These are phyloP conservation scores for Neurospora sublineolata DNA, from an alignment of 495 filamentous ascomycete species.

Conservation along the genomic window DNA sequence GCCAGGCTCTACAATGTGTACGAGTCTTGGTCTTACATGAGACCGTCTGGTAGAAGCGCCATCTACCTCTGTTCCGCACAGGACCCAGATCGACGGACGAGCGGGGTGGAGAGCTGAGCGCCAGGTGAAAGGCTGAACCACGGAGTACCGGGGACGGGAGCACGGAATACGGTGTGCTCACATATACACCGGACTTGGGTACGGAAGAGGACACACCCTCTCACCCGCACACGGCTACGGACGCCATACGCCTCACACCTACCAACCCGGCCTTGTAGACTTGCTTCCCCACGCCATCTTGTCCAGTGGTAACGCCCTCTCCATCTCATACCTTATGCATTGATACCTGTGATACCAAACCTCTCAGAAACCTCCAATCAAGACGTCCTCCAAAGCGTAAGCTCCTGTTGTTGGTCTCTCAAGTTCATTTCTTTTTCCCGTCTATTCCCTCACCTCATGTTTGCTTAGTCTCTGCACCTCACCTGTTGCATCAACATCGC, in stretches of 20 bases:
- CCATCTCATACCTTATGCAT: slow-evolving; percentile 19
- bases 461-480: neutral
- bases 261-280: neutral
- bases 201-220: neutral
- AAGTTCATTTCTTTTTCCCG: neutral
- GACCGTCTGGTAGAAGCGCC: neutral
- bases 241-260: neutral
- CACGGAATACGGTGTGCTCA: neutral
- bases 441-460: neutral
- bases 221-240: neutral
- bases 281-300: neutral
- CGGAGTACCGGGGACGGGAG: neutral
- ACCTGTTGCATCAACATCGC: neutral
- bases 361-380: slow-evolving; percentile 11
- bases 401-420: slow-evolving; percentile 11
- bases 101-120: neutral
- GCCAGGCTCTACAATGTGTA: neutral
- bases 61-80: neutral
- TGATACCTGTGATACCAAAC: slow-evolving; percentile 25
- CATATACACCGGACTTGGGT: neutral
- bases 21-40: neutral
- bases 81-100: neutral
- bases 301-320: slow-evolving; percentile 6
- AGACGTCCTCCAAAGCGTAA: neutral
- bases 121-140: neutral